These are phyloP conservation scores for Pestalotiopsis fici DNA, from an alignment of 2,329 filamentous ascomycete genomes.

Conservation along the genomic window DNA sequence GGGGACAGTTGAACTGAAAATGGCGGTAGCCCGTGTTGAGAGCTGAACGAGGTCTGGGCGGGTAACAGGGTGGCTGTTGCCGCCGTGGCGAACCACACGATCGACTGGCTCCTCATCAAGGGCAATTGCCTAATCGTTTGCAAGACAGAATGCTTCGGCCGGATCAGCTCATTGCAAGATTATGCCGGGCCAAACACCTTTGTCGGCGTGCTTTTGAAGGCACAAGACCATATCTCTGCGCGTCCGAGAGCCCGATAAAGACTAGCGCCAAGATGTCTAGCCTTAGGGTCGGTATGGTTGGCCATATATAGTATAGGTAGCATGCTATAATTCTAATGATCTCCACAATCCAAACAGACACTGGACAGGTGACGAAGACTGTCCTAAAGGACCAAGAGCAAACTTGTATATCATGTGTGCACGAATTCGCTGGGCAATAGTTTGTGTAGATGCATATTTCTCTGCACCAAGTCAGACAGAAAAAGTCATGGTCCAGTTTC, in stretches of 20 bases:
- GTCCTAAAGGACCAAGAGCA: too few species aligned
- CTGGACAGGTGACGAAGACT: too few species aligned
- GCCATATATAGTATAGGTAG: too few species aligned
- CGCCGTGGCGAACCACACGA: not conserved
- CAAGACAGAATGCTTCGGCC: not conserved
- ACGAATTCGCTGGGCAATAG: too few species aligned
- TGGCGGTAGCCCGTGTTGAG: not conserved
- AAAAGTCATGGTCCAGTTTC: too few species aligned
- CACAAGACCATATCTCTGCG: not conserved
- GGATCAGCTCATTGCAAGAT: not conserved
- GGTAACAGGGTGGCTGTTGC: not conserved
- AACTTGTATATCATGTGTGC: too few species aligned
- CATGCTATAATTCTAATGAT: too few species aligned
- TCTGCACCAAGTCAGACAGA: too few species aligned
- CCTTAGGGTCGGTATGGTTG: too few species aligned
- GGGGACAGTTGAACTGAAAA: not conserved
- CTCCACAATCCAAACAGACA: too few species aligned
- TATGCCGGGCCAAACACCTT: not conserved
- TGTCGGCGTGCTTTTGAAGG: not conserved
- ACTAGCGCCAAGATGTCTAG: not conserved
- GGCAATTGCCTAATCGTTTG: not conserved
- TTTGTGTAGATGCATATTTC: too few species aligned
- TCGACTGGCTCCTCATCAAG: too few species aligned
- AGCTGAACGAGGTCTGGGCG: not conserved
- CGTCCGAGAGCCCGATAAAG: not conserved